phyloP scores from a whole-genome alignment of 148 eudicot species.

The Suaeda aralocaspica region DNA sequence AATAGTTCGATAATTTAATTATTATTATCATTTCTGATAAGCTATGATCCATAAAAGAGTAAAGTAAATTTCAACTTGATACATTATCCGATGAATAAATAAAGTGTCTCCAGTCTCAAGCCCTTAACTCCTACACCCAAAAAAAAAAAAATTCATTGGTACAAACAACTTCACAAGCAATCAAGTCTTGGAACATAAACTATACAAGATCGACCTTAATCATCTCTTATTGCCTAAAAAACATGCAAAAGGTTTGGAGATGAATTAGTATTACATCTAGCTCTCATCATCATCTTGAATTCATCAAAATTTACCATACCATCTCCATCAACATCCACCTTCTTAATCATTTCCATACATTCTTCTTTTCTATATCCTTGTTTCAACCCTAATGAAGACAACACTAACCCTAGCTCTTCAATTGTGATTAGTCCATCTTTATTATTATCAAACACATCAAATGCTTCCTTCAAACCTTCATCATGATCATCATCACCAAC shows the following conservation, averaged over 20 bases:
- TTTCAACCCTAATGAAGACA: conserved; percentile 52
- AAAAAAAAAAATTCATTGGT: neutral
- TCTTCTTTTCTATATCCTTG: conserved; percentile 45
- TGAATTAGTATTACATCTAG: neutral
- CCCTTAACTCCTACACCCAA: too few relatives aligned
- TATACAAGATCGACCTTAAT: neutral
- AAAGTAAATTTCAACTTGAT: too few relatives aligned
- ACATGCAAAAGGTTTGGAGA: conserved; percentile 6
- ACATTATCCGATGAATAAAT: too few relatives aligned
- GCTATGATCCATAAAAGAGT: too few relatives aligned
- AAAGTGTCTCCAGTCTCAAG: too few relatives aligned
- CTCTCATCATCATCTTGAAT: conserved; percentile 65
- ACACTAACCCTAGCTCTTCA: conserved; percentile 53
- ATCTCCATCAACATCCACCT: conserved; percentile 78
- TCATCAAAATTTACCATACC: conserved; percentile 70
- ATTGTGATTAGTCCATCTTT: conserved; percentile 58
- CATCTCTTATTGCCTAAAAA: neutral
- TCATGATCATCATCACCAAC: neutral
- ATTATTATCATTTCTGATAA: too few relatives aligned
- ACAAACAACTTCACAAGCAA: neutral
- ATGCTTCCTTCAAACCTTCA: conserved; percentile 47
- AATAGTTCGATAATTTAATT: too few relatives aligned
- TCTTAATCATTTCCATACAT: conserved; percentile 65
- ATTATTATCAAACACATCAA: conserved; percentile 68
- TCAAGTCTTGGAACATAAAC: neutral